Base-by-base conservation (phyloP, 2,329 filamentous ascomycete genomes). In the Colletotrichum sp. region DNA sequence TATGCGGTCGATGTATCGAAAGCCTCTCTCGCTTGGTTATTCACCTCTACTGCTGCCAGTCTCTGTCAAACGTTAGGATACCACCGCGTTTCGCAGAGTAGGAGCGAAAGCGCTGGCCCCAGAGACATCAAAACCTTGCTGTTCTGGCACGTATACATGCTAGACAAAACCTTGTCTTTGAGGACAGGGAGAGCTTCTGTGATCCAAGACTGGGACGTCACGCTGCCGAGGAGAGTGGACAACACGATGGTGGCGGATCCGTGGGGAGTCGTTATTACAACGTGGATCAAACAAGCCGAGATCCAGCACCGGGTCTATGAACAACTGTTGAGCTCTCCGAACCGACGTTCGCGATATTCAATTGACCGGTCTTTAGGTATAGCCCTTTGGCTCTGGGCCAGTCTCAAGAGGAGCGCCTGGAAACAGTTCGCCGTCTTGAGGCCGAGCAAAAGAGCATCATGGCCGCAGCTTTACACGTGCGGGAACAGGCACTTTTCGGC, bases 31-130 rank as follows among this genome's bases (percentile, higher is more conserved):
- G 91, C 90, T n/a, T 93, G 92, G 89, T 89, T 91, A n/a, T 84
- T 94, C 22, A 89, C 89, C 29, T 90, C 89, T 8, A 88, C 88
- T 22, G 92, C 92, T 0, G 89, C 90, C 15, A 88, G 90, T 68
- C 85, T 94, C 69, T 93, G 91, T 77, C 91, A 92, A 79, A 90
- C 89, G 0, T 88, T 93, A 6, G 92, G 92, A 5, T 93, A 91
- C 76, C 92, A 93, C 80, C 88, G 90, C 66, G 79, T 81, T 15
- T 83, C 83, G 52, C 81, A 79, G 5, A 80, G 84, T 36, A 82
- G 82, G 15, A 78, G 83, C 49, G 84, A 86, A 9, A 79, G 80
- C 11, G 79, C 81, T 39, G 82, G 78, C 57, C 78, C 70, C 30
- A 79, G 72, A 30, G 81, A 84, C 71, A 80, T 85, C 69, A 88